Evolutionary conservation across 176 grass and related monocot species (phyloP).

Genomic region (Themeda triandra): DNA sequence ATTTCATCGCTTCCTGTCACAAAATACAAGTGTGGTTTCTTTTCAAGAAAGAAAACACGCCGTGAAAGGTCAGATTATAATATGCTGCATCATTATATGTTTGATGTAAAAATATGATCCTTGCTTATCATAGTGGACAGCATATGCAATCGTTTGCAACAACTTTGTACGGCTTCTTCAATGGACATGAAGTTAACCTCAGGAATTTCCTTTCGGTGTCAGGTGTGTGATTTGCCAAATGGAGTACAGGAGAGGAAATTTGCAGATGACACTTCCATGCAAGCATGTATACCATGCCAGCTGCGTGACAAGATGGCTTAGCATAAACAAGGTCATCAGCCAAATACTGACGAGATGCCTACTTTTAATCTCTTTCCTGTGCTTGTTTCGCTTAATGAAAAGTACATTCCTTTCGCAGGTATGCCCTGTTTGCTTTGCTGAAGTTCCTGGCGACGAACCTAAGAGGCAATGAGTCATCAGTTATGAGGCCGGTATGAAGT

Average conservation of each 20-base stretch:
- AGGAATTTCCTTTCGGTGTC: constrained; percentile 14
- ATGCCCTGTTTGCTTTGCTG: constrained; percentile 89
- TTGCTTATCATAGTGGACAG: not conserved
- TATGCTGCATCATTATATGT: not conserved
- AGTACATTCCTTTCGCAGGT: constrained; percentile 46
- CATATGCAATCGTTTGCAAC: constrained; percentile 1
- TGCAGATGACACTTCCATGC: constrained; percentile 90
- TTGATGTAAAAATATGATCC: not conserved
- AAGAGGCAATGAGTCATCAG: constrained; percentile 53
- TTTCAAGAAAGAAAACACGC: constrained; percentile 70
- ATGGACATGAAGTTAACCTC: constrained; percentile 18
- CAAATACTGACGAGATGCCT: not conserved
- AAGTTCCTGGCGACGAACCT: constrained; percentile 53
- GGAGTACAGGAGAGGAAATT: constrained; percentile 91
- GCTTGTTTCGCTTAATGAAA: constrained; percentile 23
- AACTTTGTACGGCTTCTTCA: not conserved
- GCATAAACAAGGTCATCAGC: constrained; percentile 83
- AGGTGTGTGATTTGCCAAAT: constrained; percentile 98
- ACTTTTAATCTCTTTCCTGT: not conserved
- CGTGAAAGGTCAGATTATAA: constrained; percentile 62
- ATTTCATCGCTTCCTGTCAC: constrained; percentile 86
- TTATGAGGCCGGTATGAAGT: constrained; percentile 23
- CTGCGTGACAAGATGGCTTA: constrained; percentile 90
- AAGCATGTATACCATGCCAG: constrained; percentile 85
- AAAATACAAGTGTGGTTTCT: constrained; percentile 94